phyloP scores from a whole-genome alignment of 208 protist species.

The Leishmania major region DNA sequence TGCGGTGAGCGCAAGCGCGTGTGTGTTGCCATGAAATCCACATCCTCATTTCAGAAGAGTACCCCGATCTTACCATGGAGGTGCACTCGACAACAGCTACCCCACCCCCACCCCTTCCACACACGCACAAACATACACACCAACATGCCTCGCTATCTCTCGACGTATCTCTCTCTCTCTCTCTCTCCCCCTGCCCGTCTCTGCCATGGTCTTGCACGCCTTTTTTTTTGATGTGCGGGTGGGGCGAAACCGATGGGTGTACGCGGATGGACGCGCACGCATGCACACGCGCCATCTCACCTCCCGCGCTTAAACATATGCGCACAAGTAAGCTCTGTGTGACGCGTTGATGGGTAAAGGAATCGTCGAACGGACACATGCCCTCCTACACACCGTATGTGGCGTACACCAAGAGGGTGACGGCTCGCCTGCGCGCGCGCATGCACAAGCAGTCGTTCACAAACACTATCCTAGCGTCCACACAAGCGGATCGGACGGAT shows the following conservation, averaged over 20 bases:
- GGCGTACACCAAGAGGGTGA: constrained; percentile 43
- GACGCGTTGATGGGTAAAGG: background rate
- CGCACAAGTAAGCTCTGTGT: background rate
- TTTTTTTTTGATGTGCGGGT: background rate
- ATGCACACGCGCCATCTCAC: background rate
- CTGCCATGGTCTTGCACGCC: background rate
- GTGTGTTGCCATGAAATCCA: background rate
- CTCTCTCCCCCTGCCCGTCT: background rate
- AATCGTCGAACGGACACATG: background rate
- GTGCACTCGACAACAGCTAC: background rate
- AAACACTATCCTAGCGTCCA: constrained; percentile 18
- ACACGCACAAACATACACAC: background rate
- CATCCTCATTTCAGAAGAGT: background rate
- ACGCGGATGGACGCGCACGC: background rate
- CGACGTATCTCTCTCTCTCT: background rate
- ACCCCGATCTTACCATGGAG: background rate
- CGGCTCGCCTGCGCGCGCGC: constrained; percentile 63
- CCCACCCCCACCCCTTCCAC: background rate
- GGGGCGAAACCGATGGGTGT: background rate
- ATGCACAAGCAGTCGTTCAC: constrained; percentile 69
- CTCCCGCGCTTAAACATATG: background rate
- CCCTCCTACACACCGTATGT: constrained; percentile 39
- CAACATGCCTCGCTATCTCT: background rate
- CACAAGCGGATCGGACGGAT: constrained; percentile 24
- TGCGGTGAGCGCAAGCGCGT: background rate